Evolutionary conservation across 225 moss, liverwort and hornwort genomes (phyloP).

Genomic region (Rhytidiadelphus loreus): DNA sequence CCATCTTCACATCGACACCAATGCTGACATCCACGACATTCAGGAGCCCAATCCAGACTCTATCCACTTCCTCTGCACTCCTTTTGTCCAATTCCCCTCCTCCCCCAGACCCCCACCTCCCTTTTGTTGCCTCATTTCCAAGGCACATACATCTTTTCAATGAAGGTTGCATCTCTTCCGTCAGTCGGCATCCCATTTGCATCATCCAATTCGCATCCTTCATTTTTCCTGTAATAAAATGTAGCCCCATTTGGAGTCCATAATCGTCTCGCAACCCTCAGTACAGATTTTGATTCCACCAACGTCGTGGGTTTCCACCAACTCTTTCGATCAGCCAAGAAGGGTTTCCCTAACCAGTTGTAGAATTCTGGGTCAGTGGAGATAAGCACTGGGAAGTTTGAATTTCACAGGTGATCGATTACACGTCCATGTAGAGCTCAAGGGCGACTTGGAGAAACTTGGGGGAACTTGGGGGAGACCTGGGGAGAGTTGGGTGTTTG

Average conservation of each 20-base stretch:
- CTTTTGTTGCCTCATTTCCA: neutral
- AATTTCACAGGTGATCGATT: neutral
- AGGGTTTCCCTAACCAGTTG: neutral
- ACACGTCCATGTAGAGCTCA: neutral
- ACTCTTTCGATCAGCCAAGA: neutral
- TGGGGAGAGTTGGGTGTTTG: neutral
- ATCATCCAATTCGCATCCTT: neutral
- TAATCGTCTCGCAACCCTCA: neutral
- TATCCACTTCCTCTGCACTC: neutral
- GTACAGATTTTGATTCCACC: too few relatives aligned
- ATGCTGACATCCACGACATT: neutral
- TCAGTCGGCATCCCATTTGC: neutral
- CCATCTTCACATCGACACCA: neutral
- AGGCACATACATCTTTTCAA: neutral
- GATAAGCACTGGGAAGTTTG: neutral
- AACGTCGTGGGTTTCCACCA: neutral
- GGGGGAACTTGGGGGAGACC: neutral
- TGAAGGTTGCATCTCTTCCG: neutral
- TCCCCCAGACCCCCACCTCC: too few relatives aligned
- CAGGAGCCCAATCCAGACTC: neutral
- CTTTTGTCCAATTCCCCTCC: neutral
- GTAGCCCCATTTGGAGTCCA: neutral
- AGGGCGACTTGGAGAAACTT: neutral
- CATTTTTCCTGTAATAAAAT: neutral
- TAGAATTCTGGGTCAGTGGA: neutral